Evolutionary conservation across 1,284 basidiomycete genomes (phyloP).

Genomic region (Phlebopus sp.): DNA sequence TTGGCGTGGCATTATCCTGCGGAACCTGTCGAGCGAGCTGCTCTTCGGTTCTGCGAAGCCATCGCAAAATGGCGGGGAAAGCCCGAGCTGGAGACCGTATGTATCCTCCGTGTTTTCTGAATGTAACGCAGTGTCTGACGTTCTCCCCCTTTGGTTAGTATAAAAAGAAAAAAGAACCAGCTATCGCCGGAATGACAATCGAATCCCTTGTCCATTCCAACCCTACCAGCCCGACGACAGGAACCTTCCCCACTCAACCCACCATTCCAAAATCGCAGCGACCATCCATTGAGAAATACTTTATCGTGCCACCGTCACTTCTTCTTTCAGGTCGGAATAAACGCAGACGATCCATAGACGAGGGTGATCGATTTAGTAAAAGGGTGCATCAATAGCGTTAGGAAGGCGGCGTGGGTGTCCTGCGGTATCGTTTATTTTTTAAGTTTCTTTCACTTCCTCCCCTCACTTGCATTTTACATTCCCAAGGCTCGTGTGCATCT

Average conservation of each 20-base stretch:
- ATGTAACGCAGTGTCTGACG: slow-evolving; percentile 10
- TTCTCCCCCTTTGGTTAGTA: slow-evolving; percentile 40
- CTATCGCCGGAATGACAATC: slow-evolving; percentile 47
- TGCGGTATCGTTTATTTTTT: slow-evolving; percentile 12
- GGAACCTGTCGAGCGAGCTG: slow-evolving; percentile 75
- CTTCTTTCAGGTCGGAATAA: slow-evolving; percentile 20
- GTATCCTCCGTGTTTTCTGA: slow-evolving; percentile 16
- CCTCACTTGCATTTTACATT: slow-evolving; percentile 8
- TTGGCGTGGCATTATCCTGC: slow-evolving; percentile 76
- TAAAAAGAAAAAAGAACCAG: slow-evolving; percentile 45
- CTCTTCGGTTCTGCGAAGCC: slow-evolving; percentile 75
- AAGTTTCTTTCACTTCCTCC: too few relatives aligned
- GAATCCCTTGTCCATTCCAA: slow-evolving; percentile 63
- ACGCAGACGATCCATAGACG: slow-evolving; percentile 30
- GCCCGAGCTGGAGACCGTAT: slow-evolving; percentile 75
- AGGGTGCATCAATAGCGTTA: slow-evolving; percentile 17
- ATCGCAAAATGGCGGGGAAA: slow-evolving; percentile 77
- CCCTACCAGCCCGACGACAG: slow-evolving; percentile 49
- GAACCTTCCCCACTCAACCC: slow-evolving; percentile 11
- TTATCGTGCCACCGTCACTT: slow-evolving; percentile 31
- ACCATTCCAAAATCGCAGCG: slow-evolving; percentile 20
- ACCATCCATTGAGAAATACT: slow-evolving; percentile 43
- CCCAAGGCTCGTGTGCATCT: slow-evolving; percentile 1
- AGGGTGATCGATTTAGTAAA: slow-evolving; percentile 25
- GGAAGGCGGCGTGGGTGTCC: slow-evolving; percentile 7